Percentiles rank a stretch among this genome's conserved stretches.
phyloP scores from a whole-genome alignment of 805 yeast species.

The Kluyveromyces starmeri region DNA sequence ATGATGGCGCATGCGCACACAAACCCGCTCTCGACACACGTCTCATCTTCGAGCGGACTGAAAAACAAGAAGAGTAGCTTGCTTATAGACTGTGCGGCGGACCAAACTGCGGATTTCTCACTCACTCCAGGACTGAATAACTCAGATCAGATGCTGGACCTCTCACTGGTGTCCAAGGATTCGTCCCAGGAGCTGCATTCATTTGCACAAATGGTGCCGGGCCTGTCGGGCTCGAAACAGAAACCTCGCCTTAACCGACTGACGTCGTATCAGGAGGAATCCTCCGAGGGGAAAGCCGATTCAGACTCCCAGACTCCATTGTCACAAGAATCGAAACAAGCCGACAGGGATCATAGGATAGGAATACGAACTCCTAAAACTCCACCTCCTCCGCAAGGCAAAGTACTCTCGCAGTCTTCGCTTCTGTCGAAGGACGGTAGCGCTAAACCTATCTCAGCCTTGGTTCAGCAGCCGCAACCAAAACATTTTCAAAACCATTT shows the following conservation, averaged over 20 bases:
- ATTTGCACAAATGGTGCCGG: background rate
- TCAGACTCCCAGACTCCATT: background rate
- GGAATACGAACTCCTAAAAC: background rate
- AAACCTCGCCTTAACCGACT: background rate
- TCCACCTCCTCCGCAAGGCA: conserved; percentile 1
- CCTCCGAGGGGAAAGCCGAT: background rate
- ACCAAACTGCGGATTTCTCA: background rate
- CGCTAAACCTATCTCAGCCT: no score
- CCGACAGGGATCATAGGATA: background rate
- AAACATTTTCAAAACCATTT: no score
- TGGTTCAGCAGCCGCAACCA: no score
- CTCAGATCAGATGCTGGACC: conserved; percentile 1
- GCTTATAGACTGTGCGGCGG: conserved; percentile 15
- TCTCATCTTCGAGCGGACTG: conserved; percentile 19
- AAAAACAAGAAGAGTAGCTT: conserved; percentile 32
- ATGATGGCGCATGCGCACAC: conserved; percentile 5
- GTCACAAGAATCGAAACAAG: background rate
- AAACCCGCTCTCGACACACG: conserved; percentile 25
- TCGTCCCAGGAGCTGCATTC: background rate
- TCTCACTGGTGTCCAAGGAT: background rate
- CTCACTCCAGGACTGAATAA: background rate
- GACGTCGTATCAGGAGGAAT: background rate
- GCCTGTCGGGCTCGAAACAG: background rate
- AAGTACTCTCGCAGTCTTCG: no score
- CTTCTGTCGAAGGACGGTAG: no score